A percentile compares a stretch with the other conserved stretches of the same genome.
Conservation (phyloP, 2,329 filamentous ascomycete genomes). For the Aspergillus sclerotialis region DNA sequence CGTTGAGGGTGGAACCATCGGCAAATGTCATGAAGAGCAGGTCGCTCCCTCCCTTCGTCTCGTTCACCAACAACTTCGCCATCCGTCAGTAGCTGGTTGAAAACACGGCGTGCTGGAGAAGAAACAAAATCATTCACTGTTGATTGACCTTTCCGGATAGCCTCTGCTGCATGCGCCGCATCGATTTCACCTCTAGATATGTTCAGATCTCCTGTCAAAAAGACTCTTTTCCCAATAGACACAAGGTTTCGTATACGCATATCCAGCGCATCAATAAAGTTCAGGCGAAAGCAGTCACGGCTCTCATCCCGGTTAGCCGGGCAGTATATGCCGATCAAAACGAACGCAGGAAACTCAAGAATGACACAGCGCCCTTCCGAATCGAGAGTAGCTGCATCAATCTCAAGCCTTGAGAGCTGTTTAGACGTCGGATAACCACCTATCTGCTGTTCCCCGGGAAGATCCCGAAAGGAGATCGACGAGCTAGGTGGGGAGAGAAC, state of each 20-base stretch:
- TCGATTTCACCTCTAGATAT: constrained; percentile 65
- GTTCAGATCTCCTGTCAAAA: constrained; percentile 85
- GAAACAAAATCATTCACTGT: constrained; percentile 66
- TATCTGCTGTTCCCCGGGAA: constrained; percentile 68
- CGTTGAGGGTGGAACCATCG: constrained; percentile 73
- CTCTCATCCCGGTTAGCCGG: constrained; percentile 82
- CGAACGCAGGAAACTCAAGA: constrained; percentile 90
- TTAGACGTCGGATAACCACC: constrained; percentile 73
- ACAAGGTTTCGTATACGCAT: constrained; percentile 77
- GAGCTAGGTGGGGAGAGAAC: constrained; percentile 68
- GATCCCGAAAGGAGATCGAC: constrained; percentile 63
- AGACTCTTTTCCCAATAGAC: constrained; percentile 71
- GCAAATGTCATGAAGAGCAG: constrained; percentile 77
- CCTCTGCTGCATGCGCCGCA: constrained; percentile 65
- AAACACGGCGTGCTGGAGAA: constrained; percentile 63
- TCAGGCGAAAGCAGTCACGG: constrained; percentile 72
- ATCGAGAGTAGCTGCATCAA: constrained; percentile 70
- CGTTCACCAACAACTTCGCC: constrained; percentile 59
- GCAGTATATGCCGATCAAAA: constrained; percentile 86
- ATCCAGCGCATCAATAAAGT: constrained; percentile 74
- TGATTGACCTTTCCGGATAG: constrained; percentile 62
- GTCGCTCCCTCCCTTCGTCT: constrained; percentile 61
- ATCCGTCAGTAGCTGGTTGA: constrained; percentile 77
- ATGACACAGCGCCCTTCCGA: constrained; percentile 87
- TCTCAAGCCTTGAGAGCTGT: constrained; percentile 55